Evolutionary conservation across 2,329 filamentous ascomycete species (phyloP).

Genomic region (Sclerotinia nivalis): DNA sequence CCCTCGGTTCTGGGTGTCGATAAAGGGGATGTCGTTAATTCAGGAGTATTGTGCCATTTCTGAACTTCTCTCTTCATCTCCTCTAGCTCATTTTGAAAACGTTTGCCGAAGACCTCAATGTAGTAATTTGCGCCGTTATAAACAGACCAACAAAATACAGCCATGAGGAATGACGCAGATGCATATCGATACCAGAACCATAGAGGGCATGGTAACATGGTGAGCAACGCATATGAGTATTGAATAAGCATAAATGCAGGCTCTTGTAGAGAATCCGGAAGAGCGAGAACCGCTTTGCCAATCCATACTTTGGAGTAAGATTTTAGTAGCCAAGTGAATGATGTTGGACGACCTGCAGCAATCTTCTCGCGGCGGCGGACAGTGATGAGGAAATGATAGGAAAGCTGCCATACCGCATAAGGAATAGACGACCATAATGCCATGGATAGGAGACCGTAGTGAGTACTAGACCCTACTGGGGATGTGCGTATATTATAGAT

Average conservation of each 20-base stretch:
- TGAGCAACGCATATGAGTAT: constrained; percentile 84
- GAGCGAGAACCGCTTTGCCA: constrained; percentile 77
- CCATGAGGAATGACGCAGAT: constrained; percentile 72
- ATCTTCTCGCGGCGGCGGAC: constrained; percentile 95
- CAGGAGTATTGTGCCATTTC: constrained; percentile 74
- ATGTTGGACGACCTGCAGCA: constrained; percentile 89
- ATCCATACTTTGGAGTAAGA: constrained; percentile 91
- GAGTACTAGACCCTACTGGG: constrained; percentile 68
- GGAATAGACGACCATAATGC: constrained; percentile 91
- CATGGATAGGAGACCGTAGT: constrained; percentile 83
- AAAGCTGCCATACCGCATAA: constrained; percentile 88
- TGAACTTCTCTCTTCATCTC: constrained; percentile 83
- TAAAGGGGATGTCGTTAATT: constrained; percentile 46
- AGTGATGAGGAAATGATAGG: constrained; percentile 93
- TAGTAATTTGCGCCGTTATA: constrained; percentile 98
- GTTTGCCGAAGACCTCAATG: constrained; percentile 95
- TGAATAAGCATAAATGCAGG: constrained; percentile 95
- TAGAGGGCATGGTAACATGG: constrained; percentile 90
- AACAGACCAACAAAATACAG: constrained; percentile 91
- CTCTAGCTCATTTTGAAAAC: constrained; percentile 96
- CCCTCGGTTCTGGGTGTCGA: constrained; percentile 43
- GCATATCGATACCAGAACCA: constrained; percentile 92
- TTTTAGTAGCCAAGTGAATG: constrained; percentile 93
- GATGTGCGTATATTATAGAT: constrained; percentile 77
- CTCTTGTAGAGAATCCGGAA: constrained; percentile 78